Evolutionary conservation across 2,329 filamentous ascomycete genomes (phyloP).

Genomic region (Alternaria alternata): DNA sequence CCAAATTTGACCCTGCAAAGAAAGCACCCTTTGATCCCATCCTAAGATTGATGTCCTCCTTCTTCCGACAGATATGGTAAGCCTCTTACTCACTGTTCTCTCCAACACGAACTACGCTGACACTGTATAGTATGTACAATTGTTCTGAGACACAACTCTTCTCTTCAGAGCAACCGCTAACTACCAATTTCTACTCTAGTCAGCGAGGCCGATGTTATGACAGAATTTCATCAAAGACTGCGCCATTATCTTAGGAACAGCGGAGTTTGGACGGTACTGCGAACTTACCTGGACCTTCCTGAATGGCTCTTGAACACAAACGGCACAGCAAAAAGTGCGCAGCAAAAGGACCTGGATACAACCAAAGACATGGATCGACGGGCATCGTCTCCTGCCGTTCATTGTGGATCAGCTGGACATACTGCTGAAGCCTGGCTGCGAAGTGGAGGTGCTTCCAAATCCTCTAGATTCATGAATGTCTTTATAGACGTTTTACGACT

Average conservation of each 20-base stretch:
- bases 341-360: constrained; percentile 34
- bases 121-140: neutral
- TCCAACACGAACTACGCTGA: neutral
- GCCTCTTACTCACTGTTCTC: neutral
- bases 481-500: constrained; percentile 86
- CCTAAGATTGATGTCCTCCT: constrained; percentile 65
- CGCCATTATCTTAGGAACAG: constrained; percentile 62
- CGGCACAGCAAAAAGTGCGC: constrained; percentile 30
- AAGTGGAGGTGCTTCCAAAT: constrained; percentile 56
- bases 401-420: constrained; percentile 47
- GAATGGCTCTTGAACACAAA: constrained; percentile 66
- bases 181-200: constrained; percentile 33
- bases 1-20: constrained; percentile 67
- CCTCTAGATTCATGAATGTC: constrained; percentile 82
- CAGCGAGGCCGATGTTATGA: constrained; percentile 68
- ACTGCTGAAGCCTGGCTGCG: constrained; percentile 57
- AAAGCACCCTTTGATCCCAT: constrained; percentile 69
- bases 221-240: constrained; percentile 67
- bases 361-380: constrained; percentile 28
- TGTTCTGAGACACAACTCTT: neutral
- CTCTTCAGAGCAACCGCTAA: neutral
- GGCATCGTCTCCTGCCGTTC: constrained; percentile 46
- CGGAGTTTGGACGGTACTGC: constrained; percentile 64
- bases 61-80: constrained; percentile 67
- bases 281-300: constrained; percentile 67